A percentile compares a stretch with the other conserved stretches of the same genome.
These are phyloP conservation scores for Rhododendron molle DNA, from an alignment of 148 eudicot species.

Conservation along the genomic window DNA sequence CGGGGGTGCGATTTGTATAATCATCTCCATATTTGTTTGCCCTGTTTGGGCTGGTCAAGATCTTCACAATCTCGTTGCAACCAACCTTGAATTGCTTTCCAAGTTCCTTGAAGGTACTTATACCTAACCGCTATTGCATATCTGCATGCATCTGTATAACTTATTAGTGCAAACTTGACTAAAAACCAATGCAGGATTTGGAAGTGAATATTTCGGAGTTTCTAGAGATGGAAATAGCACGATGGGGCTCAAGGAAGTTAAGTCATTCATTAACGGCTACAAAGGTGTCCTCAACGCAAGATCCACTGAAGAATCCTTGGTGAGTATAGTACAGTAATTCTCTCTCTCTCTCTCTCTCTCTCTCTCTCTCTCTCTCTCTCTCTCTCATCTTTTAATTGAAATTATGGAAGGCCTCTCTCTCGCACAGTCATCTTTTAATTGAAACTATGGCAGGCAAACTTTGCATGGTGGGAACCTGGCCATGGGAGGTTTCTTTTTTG, in stretches of 20 bases:
- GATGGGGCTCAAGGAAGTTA: slow-evolving; percentile 1
- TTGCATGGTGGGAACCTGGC: slow-evolving; percentile 52
- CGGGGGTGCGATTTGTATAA: slow-evolving; percentile 35
- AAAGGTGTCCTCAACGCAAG: slow-evolving; percentile 40
- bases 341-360: background rate
- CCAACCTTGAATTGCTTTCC: slow-evolving; percentile 35
- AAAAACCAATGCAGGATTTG: slow-evolving; percentile 28
- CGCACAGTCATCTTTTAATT: no score
- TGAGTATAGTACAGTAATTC: background rate
- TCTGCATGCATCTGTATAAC: no score
- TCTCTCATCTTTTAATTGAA: no score
- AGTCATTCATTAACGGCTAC: slow-evolving; percentile 27
- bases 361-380: no score
- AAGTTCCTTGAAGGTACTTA: slow-evolving; percentile 45
- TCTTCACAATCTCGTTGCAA: slow-evolving; percentile 35
- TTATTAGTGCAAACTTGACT: background rate
- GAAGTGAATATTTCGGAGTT: slow-evolving; percentile 23
- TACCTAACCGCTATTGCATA: no score
- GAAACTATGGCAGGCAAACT: slow-evolving; percentile 35
- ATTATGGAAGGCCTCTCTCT: slow-evolving; percentile 25
- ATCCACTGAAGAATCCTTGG: slow-evolving; percentile 40
- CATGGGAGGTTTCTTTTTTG: slow-evolving; percentile 25
- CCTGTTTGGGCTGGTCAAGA: slow-evolving; percentile 66
- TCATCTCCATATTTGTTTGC: slow-evolving; percentile 29
- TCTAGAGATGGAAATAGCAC: background rate